A percentile compares a stretch with the other conserved stretches of the same genome.
Evolutionary conservation across 163 green algal genomes (phyloP).

Genomic region (Chlamydomonas reinhardtii): DNA sequence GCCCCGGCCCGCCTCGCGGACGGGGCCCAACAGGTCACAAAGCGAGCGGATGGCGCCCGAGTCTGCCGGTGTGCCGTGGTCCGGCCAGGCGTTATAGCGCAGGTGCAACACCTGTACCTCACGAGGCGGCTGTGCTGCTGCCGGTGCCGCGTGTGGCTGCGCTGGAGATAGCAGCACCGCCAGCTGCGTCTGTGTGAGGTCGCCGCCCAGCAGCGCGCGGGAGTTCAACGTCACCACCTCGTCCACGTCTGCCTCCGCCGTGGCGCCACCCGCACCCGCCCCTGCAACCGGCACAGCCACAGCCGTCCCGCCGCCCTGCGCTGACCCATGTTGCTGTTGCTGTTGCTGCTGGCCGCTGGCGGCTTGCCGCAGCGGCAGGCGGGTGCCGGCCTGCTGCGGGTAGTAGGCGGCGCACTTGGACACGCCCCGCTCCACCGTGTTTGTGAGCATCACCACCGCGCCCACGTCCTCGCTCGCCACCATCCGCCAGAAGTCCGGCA

Average conservation of each 20-base stretch:
- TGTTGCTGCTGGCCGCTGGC: background rate
- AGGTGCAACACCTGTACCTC: conserved; percentile 51
- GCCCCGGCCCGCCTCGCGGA: background rate
- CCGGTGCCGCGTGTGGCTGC: background rate
- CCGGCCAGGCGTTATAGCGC: conserved; percentile 85
- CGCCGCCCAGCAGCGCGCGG: background rate
- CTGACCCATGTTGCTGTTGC: background rate
- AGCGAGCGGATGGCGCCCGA: conserved; percentile 59
- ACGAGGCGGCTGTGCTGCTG: background rate
- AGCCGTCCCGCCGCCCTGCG: background rate
- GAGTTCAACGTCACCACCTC: background rate
- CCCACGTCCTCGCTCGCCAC: conserved; percentile 61
- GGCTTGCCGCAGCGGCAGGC: conserved; percentile 24
- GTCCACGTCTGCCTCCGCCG: background rate
- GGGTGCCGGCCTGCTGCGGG: conserved; percentile 51
- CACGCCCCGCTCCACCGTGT: conserved; percentile 53
- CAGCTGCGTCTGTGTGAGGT: conserved; percentile 31
- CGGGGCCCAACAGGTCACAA: conserved; percentile 56
- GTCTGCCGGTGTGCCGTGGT: conserved; percentile 86
- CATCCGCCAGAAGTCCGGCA: conserved; percentile 90
- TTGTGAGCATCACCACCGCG: conserved; percentile 90
- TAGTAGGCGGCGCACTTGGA: conserved; percentile 82
- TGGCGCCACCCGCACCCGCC: too few relatives aligned
- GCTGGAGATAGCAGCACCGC: background rate
- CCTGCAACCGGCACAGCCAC: background rate